Percentiles rank a stretch among this genome's conserved stretches.
phyloP scores from a whole-genome alignment of 345 rosid genomes.

The Citrus hindsii region DNA sequence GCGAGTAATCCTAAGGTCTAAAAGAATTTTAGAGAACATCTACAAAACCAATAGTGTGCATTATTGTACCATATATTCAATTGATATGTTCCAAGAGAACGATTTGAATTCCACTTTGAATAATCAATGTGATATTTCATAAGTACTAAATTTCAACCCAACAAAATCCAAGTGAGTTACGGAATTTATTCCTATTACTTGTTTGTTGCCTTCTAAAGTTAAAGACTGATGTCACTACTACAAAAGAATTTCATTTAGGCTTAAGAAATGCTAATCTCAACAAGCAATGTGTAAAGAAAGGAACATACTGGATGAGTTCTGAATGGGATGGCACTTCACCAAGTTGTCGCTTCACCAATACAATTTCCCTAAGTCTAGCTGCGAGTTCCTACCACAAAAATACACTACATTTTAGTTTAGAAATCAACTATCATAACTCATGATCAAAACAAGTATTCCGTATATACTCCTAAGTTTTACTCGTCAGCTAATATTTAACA shows the following conservation, averaged over 20 bases:
- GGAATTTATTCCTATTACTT: not conserved
- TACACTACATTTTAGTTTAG: conserved; percentile 2
- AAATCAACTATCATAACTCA: not conserved
- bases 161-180: not conserved
- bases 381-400: conserved; percentile 57
- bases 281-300: not conserved
- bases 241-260: not conserved
- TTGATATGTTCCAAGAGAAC: not conserved
- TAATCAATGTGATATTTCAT: not conserved
- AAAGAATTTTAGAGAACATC: not conserved
- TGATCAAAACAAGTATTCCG: not conserved
- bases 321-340: conserved; percentile 71
- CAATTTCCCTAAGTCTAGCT: conserved; percentile 43
- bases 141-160: not conserved
- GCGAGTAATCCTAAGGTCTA: not conserved
- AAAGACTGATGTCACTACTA: not conserved
- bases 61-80: not conserved
- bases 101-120: not conserved
- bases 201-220: not conserved
- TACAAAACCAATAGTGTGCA: not conserved
- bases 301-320: conserved; percentile 78
- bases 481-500: not conserved
- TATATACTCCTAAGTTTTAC: not conserved
- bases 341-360: conserved; percentile 57
- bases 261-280: not conserved